Evolutionary conservation across 1,284 basidiomycete genomes (phyloP), one percentile per base, ranked within the genome.

Genomic region (Flammula alnicola): DNA sequence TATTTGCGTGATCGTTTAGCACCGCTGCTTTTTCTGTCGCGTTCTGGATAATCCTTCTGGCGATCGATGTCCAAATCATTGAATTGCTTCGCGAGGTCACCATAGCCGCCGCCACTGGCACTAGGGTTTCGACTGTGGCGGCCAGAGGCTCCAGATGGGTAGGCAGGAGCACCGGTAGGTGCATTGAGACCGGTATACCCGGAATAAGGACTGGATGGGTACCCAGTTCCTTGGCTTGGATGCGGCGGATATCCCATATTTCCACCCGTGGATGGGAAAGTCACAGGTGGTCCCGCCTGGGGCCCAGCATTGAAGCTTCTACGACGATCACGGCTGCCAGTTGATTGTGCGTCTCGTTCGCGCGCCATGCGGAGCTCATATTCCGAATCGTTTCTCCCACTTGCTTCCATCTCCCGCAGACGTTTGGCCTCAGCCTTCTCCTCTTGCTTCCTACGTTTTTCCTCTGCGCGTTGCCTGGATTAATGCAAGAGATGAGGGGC

Each of bases 391-490:
- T 62, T 66, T 38, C 76, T 55, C 44, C 71, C 41, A 66, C 22
- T 20, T 17, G 70, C 44, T 69, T 71, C 72, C 42, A 74, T 68
- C 47, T 82, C 81, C 39, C 79, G 74, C 47, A 76, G 67, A 22
- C 76, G 74, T 59, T 73, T 82, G 19, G 75, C 67, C 35, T 78
- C 75, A 2, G 32, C 25, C 55, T 79, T 83, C 58, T 84, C 81
- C 66, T 84, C 79, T 51, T 73, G 75, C 61, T 70, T 77, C 60
- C 76, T 73, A 48, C 78, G 75, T 57, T 77, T 78, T 26, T 84
- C 80, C 54, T 86, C 83, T 10, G 79, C 71, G 47, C 70, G 76
- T 66, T 80, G 77, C 81, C 83, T 85, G 55, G 38, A 42, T 22
- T 19, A 31, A 40, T 6, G 35, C n/a, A 33, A 32, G 12, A 12